phyloP scores from a whole-genome alignment of 1,284 basidiomycete species.

The Sporisorium reilianum region DNA sequence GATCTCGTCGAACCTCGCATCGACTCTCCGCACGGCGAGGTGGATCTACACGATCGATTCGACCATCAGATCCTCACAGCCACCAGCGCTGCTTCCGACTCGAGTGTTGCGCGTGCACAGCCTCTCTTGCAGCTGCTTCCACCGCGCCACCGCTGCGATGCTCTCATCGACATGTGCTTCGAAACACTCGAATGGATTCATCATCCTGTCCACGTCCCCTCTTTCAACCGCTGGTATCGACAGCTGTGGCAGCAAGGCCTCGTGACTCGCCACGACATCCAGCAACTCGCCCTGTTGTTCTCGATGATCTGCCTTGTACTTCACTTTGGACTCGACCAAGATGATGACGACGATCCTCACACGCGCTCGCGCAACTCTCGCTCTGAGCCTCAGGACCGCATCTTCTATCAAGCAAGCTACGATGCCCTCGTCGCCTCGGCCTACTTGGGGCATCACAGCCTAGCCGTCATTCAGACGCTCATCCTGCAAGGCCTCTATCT shows the following conservation, averaged over 20 bases:
- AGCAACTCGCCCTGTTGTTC: slow-evolving; percentile 4
- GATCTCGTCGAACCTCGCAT: not conserved
- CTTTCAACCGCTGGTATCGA: slow-evolving; percentile 3
- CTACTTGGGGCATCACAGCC: slow-evolving; percentile 2
- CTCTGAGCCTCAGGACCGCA: not conserved
- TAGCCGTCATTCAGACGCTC: slow-evolving; percentile 2
- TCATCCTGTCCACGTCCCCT: slow-evolving; percentile 3
- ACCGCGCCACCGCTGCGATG: slow-evolving; percentile 3
- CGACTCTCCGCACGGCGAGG: not conserved
- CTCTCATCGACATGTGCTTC: slow-evolving; percentile 2
- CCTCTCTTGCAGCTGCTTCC: not conserved
- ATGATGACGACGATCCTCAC: not conserved
- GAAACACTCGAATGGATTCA: slow-evolving; percentile 9
- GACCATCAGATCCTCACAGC: slow-evolving; percentile 9
- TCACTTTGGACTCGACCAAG: slow-evolving; percentile 10
- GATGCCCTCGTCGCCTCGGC: slow-evolving; percentile 4
- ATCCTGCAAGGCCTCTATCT: slow-evolving; percentile 4
- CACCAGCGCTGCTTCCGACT: not conserved
- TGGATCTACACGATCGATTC: slow-evolving; percentile 4
- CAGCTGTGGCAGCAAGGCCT: not conserved
- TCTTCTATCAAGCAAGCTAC: slow-evolving; percentile 10
- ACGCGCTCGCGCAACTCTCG: not conserved
- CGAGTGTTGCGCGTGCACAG: slow-evolving; percentile 6
- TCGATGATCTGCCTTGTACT: slow-evolving; percentile 4
- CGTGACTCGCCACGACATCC: not conserved